These are phyloP conservation scores for Suillus discolor DNA, from an alignment of 768 basidiomycete genomes.

Conservation along the genomic window DNA sequence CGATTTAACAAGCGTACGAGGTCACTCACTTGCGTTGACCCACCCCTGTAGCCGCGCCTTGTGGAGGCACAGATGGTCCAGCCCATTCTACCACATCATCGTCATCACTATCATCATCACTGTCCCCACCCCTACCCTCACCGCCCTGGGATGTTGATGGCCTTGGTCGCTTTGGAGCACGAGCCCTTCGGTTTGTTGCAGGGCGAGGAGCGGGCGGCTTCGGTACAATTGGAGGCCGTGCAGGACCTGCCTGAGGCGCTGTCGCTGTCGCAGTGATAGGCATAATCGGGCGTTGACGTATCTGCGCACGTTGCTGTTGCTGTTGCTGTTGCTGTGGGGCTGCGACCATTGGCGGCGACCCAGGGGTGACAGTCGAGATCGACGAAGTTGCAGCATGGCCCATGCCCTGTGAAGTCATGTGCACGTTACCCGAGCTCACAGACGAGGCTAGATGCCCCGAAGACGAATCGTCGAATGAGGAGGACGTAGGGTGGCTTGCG, in stretches of 20 bases:
- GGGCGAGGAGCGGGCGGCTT: background rate
- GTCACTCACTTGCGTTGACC: slow-evolving; percentile 11
- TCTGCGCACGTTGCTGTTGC: background rate
- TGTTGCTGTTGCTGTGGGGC: slow-evolving; percentile 16
- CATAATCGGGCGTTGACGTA: slow-evolving; percentile 1
- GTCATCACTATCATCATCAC: slow-evolving; percentile 34
- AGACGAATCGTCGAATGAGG: slow-evolving; percentile 11
- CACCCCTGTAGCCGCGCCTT: background rate
- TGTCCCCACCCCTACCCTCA: slow-evolving; percentile 12
- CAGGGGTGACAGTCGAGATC: slow-evolving; percentile 25
- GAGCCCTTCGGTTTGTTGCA: slow-evolving; percentile 6
- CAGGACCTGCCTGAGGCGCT: background rate
- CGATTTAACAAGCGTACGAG: background rate
- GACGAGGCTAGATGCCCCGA: slow-evolving; percentile 19
- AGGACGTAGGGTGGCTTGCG: slow-evolving; percentile 23
- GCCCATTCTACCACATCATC: slow-evolving; percentile 29
- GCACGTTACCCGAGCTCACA: background rate
- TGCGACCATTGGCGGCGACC: slow-evolving; percentile 1
- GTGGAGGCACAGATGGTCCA: slow-evolving; percentile 12
- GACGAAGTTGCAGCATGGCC: slow-evolving; percentile 27
- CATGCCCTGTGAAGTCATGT: background rate
- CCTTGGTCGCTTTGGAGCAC: slow-evolving; percentile 25
- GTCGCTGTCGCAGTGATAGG: slow-evolving; percentile 5
- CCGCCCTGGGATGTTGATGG: slow-evolving; percentile 8
- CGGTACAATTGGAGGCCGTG: background rate